Conservation (phyloP, 2,329 filamentous ascomycete species). For the Trichoderma sp. region DNA sequence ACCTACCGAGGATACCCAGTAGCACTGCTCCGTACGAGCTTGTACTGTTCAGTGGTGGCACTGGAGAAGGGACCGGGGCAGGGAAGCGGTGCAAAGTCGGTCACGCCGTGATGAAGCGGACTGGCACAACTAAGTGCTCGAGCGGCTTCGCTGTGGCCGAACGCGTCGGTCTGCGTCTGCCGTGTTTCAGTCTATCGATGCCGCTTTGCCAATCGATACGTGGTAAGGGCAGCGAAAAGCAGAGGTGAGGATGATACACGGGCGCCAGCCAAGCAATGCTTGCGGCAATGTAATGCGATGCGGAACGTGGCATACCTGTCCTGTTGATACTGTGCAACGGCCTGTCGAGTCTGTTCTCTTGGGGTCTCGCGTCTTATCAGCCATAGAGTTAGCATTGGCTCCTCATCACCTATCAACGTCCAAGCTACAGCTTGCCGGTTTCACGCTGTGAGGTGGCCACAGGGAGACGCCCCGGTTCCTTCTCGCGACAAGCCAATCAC, state of each 20-base stretch:
- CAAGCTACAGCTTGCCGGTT: slow-evolving; percentile 8
- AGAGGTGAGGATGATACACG: no score
- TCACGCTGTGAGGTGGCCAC: slow-evolving; percentile 18
- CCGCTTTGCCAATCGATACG: slow-evolving; percentile 3
- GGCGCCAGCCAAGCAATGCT: no score
- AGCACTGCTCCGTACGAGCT: not conserved
- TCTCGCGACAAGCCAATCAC: slow-evolving; percentile 22
- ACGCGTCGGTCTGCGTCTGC: not conserved
- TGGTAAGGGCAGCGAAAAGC: no score
- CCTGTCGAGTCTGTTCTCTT: slow-evolving; percentile 9
- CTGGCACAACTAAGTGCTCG: not conserved
- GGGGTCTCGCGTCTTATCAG: slow-evolving; percentile 12
- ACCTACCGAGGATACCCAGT: slow-evolving; percentile 21
- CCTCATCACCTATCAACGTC: not conserved
- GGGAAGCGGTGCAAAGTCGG: slow-evolving; percentile 22
- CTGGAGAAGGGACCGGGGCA: slow-evolving; percentile 19
- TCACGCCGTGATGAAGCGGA: slow-evolving; percentile 26
- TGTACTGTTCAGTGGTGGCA: not conserved
- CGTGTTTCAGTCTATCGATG: not conserved
- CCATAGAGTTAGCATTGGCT: slow-evolving; percentile 10
- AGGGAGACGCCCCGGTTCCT: not conserved
- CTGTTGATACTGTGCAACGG: not conserved
- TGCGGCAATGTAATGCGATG: not conserved
- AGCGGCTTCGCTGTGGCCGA: slow-evolving; percentile 15
- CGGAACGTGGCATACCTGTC: not conserved